Conservation (phyloP, 1,284 basidiomycete genomes). For the Pyrrhoderma lamaoense region DNA sequence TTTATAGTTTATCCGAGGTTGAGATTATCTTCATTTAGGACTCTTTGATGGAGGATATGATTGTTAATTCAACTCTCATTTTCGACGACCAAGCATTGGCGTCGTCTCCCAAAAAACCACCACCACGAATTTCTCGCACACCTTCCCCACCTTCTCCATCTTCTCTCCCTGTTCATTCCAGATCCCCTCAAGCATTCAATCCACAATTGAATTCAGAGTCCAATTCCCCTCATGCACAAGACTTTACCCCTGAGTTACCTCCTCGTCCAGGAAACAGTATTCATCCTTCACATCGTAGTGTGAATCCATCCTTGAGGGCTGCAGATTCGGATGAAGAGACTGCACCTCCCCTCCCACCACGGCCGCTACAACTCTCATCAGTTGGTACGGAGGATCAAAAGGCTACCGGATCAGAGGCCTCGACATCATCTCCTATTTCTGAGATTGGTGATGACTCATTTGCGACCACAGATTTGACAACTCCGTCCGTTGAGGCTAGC, state of each 20-base stretch:
- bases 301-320: conserved; percentile 9
- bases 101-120: conserved; percentile 2
- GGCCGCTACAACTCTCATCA: neutral
- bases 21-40: conserved; percentile 44
- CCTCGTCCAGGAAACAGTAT: conserved; percentile 64
- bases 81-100: conserved; percentile 43
- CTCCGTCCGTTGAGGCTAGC: conserved; percentile 6
- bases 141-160: conserved; percentile 39
- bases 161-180: conserved; percentile 30
- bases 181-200: neutral
- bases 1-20: neutral
- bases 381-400: neutral
- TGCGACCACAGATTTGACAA: neutral
- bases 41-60: conserved; percentile 82
- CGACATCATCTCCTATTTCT: conserved; percentile 8
- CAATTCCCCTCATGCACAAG: conserved; percentile 29
- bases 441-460: conserved; percentile 5
- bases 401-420: neutral
- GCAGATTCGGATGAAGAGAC: conserved; percentile 5
- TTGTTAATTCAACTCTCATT: conserved; percentile 54
- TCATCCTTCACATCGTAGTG: conserved; percentile 46
- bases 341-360: conserved; percentile 7
- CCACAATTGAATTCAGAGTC: conserved; percentile 11
- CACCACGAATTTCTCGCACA: conserved; percentile 19
- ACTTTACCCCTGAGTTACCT: conserved; percentile 67